These are phyloP conservation scores for Epichloe typhina DNA, from an alignment of 2,329 filamentous ascomycete species.

Conservation along the genomic window DNA sequence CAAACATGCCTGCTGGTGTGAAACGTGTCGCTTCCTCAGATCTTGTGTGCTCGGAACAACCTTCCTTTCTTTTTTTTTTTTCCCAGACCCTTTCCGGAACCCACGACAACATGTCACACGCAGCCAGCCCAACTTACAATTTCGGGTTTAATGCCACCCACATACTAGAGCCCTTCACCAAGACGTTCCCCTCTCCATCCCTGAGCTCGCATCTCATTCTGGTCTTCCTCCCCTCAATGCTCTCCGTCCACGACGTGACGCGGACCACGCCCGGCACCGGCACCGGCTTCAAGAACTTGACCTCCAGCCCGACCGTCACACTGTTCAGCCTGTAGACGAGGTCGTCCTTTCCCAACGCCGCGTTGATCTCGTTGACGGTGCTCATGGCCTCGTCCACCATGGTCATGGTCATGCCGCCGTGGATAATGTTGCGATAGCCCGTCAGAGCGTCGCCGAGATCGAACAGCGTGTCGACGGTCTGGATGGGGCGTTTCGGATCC, in stretches of 20 bases:
- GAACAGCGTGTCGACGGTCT: constrained; percentile 18
- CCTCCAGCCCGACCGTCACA: constrained; percentile 22
- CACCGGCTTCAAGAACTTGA: constrained; percentile 22
- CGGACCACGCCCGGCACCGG: constrained; percentile 17
- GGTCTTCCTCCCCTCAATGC: constrained; percentile 21
- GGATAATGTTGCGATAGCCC: constrained; percentile 20
- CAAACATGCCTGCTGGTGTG: too few species aligned
- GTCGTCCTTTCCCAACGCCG: constrained; percentile 17
- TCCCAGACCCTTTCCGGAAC: neutral
- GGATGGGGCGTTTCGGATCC: constrained; percentile 15
- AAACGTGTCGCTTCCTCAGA: too few species aligned
- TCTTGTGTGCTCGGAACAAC: too few species aligned
- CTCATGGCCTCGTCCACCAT: constrained; percentile 26
- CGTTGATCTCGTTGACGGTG: constrained; percentile 23
- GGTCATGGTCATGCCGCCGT: constrained; percentile 23
- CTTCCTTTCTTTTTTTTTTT: neutral
- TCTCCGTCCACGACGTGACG: constrained; percentile 19
- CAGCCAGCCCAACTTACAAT: constrained; percentile 9
- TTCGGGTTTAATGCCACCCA: constrained; percentile 21
- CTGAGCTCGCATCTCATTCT: constrained; percentile 17
- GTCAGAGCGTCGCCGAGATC: constrained; percentile 20
- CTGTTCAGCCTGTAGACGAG: constrained; percentile 15
- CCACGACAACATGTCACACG: neutral
- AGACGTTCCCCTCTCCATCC: constrained; percentile 15
- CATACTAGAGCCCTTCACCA: constrained; percentile 18